Conservation (phyloP, 345 rosid species). For the Rhizophora apiculata region DNA sequence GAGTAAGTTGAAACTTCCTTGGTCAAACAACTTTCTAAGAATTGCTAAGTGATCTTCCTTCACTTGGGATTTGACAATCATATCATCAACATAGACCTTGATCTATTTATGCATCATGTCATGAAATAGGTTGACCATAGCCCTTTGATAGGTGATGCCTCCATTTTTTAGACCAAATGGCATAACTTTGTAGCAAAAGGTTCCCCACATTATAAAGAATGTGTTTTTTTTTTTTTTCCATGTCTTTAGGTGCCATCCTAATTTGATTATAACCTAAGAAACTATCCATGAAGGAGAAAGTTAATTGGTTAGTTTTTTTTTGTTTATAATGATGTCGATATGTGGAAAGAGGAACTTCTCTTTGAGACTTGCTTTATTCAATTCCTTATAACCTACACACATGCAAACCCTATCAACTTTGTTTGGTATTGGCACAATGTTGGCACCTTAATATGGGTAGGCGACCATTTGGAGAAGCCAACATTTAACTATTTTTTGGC, state of each 20-base stretch:
- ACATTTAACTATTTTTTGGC: not conserved
- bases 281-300: not conserved
- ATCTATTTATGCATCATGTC: not conserved
- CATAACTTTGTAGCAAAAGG: no score
- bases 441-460: not conserved
- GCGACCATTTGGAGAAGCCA: not conserved
- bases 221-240: not conserved
- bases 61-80: not conserved
- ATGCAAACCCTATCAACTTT: not conserved
- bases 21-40: no score
- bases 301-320: not conserved
- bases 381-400: no score
- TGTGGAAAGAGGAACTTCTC: not conserved
- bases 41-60: no score
- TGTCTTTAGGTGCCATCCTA: not conserved
- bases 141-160: not conserved
- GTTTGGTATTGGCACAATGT: not conserved
- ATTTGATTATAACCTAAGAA: not conserved
- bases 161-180: not conserved
- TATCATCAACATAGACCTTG: not conserved
- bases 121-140: not conserved
- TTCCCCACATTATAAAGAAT: not conserved
- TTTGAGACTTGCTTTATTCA: not conserved
- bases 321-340: not conserved
- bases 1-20: no score